These are phyloP conservation scores for Clonostachys sp. DNA, from an alignment of 2,329 filamentous ascomycete genomes.

Conservation along the genomic window DNA sequence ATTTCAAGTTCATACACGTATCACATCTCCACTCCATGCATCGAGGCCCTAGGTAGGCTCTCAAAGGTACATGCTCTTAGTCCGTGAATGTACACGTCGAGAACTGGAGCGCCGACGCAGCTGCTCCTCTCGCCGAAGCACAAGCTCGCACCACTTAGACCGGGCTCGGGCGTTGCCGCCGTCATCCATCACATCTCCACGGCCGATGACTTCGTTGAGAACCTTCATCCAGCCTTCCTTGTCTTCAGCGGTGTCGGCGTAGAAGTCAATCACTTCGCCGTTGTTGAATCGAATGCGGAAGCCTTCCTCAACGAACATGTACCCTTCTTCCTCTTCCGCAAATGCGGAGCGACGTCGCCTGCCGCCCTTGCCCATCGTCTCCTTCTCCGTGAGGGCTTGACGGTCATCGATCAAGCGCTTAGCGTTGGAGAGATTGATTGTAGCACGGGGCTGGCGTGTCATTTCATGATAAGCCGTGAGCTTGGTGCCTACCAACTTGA, in stretches of 20 bases:
- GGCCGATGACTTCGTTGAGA: conserved; percentile 66
- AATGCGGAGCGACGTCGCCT: conserved; percentile 90
- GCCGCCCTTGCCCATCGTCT: conserved; percentile 71
- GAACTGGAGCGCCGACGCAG: conserved; percentile 50
- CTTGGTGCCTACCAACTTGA: conserved; percentile 87
- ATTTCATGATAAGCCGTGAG: conserved; percentile 95
- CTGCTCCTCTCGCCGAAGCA: conserved; percentile 59
- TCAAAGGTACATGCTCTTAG: conserved; percentile 54
- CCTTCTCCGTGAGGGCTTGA: conserved; percentile 75
- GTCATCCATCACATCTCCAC: conserved; percentile 45
- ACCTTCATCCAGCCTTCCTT: conserved; percentile 96
- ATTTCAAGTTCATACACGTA: conserved; percentile 2
- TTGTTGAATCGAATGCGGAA: conserved; percentile 99
- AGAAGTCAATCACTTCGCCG: conserved; percentile 97
- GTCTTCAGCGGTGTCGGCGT: conserved; percentile 80
- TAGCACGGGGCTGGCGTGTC: conserved; percentile 90
- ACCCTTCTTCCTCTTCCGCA: conserved; percentile 96
- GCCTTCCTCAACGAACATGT: conserved; percentile 99
- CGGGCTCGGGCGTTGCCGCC: conserved; percentile 32
- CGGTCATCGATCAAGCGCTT: conserved; percentile 92
- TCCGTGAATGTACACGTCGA: conserved; percentile 47
- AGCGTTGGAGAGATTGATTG: conserved; percentile 93
- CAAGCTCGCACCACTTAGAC: conserved; percentile 63
- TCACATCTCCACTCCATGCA: conserved; percentile 1
- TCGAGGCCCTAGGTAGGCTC: conserved; percentile 2